phyloP scores from a whole-genome alignment of 495 filamentous ascomycete species.

The Paragyromitra xinjiangensis region DNA sequence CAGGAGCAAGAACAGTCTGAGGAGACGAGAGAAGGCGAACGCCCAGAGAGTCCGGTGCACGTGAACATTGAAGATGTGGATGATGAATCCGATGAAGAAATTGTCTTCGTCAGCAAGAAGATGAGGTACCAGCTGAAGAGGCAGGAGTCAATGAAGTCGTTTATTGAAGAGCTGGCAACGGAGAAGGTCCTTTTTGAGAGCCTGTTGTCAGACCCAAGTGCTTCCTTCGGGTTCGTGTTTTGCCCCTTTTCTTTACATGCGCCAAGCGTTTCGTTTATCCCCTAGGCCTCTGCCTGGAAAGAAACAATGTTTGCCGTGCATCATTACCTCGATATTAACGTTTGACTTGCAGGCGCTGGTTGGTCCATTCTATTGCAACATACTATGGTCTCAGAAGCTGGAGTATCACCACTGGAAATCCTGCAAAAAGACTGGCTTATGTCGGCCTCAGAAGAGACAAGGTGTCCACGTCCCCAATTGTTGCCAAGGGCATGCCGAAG shows the following conservation, averaged over 20 bases:
- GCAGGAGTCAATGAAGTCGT: conserved; percentile 58
- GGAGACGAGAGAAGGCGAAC: conserved; percentile 3
- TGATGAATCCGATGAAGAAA: conserved; percentile 66
- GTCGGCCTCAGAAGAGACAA: conserved; percentile 72
- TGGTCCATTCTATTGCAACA: conserved; percentile 88
- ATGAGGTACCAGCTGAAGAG: conserved; percentile 27
- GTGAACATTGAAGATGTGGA: conserved; percentile 62
- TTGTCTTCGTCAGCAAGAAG: conserved; percentile 82
- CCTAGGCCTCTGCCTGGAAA: not conserved
- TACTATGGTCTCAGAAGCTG: conserved; percentile 93
- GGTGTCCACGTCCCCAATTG: not conserved
- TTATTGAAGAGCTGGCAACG: conserved; percentile 65
- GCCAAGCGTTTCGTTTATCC: conserved; percentile 22
- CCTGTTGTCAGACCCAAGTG: conserved; percentile 74
- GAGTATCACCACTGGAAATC: conserved; percentile 78
- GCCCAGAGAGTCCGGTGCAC: conserved; percentile 63
- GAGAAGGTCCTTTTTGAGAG: conserved; percentile 83
- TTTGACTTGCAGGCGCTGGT: conserved; percentile 74
- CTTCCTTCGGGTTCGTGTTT: conserved; percentile 79
- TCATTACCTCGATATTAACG: conserved; percentile 36
- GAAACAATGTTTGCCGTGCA: not conserved
- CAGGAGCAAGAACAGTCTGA: conserved; percentile 60
- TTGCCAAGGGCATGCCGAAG: conserved; percentile 39
- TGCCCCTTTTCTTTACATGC: not conserved
- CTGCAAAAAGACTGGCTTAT: conserved; percentile 83